Conservation (phyloP, 2,329 filamentous ascomycete species). For the Hymenoscyphus repandus region DNA sequence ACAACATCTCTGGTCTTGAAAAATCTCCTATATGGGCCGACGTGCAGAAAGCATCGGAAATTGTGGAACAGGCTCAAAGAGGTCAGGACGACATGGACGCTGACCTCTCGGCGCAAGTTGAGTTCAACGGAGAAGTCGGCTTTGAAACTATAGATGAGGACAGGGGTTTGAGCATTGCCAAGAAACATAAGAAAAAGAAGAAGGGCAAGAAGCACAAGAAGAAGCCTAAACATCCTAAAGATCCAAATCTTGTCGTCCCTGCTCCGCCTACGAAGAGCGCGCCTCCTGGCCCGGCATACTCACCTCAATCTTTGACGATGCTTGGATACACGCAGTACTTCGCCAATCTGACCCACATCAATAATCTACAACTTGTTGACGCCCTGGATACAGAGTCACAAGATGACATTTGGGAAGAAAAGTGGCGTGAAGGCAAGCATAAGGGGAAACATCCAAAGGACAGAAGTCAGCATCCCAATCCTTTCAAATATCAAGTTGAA, state of each 20-base stretch:
- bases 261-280: constrained; percentile 65
- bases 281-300: constrained; percentile 85
- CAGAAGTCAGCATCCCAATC: constrained; percentile 50
- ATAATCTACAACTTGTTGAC: constrained; percentile 57
- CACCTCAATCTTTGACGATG: constrained; percentile 73
- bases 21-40: constrained; percentile 20
- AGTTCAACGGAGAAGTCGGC: constrained; percentile 4
- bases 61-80: constrained; percentile 14
- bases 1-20: constrained; percentile 64
- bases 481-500: constrained; percentile 74
- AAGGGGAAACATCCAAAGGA: constrained; percentile 50
- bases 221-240: constrained; percentile 47
- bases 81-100: constrained; percentile 15
- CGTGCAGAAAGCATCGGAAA: constrained; percentile 1
- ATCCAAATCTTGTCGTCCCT: constrained; percentile 60
- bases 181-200: constrained; percentile 40
- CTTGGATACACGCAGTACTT: constrained; percentile 85
- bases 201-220: constrained; percentile 33
- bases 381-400: constrained; percentile 10
- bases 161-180: constrained; percentile 18
- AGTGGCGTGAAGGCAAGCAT: constrained; percentile 62
- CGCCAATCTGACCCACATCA: constrained; percentile 87
- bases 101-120: background rate
- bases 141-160: constrained; percentile 12
- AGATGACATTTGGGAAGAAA: constrained; percentile 33